Base-by-base conservation (phyloP, 2,329 filamentous ascomycete genomes). In the Tolypocladium ophioglossoides region DNA sequence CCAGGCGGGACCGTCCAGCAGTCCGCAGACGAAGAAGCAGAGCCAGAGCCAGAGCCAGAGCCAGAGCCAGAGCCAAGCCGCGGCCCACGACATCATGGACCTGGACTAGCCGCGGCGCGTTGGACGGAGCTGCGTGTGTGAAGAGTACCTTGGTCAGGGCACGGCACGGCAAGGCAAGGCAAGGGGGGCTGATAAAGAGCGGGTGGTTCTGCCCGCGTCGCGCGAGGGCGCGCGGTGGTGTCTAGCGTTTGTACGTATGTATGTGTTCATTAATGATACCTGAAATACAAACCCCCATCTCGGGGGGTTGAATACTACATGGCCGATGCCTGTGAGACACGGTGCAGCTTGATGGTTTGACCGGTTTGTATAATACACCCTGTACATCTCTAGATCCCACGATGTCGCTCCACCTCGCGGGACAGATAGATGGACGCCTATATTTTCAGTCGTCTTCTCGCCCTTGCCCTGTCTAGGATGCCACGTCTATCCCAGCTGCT, bases 221-320 rank as follows among this genome's bases (percentile, higher is more conserved):
- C 44, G 27, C 44, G 16, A 30, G 41, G 24, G 44, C 44, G 24
- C 44, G 11, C 24, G 5, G 27, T n/a, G 16, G 44, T 20, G 44
- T 20, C 44, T n/a, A 22, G 44, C 44, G 27, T 47, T 20, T 46
- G 41, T 46, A 46, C 18, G 44, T 47, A n/a, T 20, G 44, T 30
- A 38, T 39, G 48, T 39, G 35, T 50, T 24, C 20, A 39, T 62
- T 60, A 61, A 67, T 66, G 65, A 67, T 67, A 67, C 65, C 65
- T 66, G 58, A 57, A 58, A 61, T 60, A 49, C 41, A 47, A 39
- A 40, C n/a, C 20, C 44, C 51, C 41, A 3, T 44, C 30, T 16
- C n/a, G 40, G 34, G 32, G 35, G 20, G 32, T 47, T 32, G 44
- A 32, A 47, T 32, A 32, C 44, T n/a, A 32, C 44, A 20, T 32